Evolutionary conservation across 2,329 filamentous ascomycete genomes (phyloP), one percentile per base, ranked within the genome.

Genomic region (Verticillium nonalfalfae): DNA sequence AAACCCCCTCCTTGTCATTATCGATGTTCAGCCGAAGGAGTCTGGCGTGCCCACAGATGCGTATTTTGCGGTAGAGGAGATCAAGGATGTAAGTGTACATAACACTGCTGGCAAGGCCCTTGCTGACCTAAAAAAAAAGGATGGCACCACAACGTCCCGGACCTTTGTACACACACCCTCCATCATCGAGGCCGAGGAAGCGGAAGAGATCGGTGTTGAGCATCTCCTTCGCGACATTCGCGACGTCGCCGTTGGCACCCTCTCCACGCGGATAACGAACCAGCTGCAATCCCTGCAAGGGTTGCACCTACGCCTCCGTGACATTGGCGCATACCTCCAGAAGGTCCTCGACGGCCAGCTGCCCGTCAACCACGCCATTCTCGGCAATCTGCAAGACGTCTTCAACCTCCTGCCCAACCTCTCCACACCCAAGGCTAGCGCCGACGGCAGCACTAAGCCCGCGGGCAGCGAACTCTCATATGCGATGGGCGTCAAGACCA

Each of bases 1-100:
- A 21, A 96, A 98, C 73, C 95, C 95, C 58, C 82, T 99, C 68
- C 85, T 99, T 59, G 94, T 98, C 73, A 99, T 99, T 76, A 93
- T 99, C 69, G 95, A 99, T 74, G 95, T 99, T 65, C 94, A 98
- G 78, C 94, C 95, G 31, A 97, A 97, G 79, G 94, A 98, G 78
- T 91, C 96, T 21, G 95, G 95, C 64, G 95, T 99, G 60, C 95
- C 95, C 21, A 99, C 95, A 58, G 95, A 99, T 79, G 95, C 95
- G 57, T 99, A 99, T 81, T 99, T 99, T 80, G 95, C 95, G 5
- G 92, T 99, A 58, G 95, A 99, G 73, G 95, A 99, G 82, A 99
- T 99, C 79, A 98, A 98, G 81, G 95, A 99, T 82, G 93, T 97
- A 79, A 72, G 89, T 80, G 56, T 55, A 15, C 26, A 10, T 31